Evolutionary conservation across 2,329 filamentous ascomycete genomes (phyloP).

Genomic region (Leptographium procerum): DNA sequence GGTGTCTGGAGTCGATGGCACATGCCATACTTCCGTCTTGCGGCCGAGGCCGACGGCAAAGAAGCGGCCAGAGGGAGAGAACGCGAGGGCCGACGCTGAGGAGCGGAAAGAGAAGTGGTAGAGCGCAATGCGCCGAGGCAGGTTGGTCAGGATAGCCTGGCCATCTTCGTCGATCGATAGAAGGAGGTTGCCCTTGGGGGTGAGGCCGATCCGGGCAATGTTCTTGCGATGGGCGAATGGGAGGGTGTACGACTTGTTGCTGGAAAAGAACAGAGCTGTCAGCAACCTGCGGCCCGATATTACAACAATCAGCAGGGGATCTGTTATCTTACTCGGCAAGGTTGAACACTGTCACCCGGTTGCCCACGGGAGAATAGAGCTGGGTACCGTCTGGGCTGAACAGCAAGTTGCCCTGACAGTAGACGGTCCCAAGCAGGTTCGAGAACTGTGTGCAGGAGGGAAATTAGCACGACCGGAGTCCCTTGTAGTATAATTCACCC

Average conservation of each 20-base stretch:
- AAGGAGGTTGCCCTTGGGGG: conserved; percentile 81
- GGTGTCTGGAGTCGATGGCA: conserved; percentile 76
- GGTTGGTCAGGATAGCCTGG: conserved; percentile 83
- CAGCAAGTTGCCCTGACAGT: conserved; percentile 92
- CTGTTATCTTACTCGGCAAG: conserved; percentile 66
- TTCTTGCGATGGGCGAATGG: conserved; percentile 91
- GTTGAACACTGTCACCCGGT: conserved; percentile 91
- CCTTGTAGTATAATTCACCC: neutral
- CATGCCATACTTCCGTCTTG: conserved; percentile 90
- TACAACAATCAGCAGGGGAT: too few species aligned
- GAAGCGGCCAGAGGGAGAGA: conserved; percentile 81
- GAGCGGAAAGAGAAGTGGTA: conserved; percentile 93
- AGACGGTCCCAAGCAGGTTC: conserved; percentile 95
- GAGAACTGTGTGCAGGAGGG: conserved; percentile 57
- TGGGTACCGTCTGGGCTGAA: conserved; percentile 95
- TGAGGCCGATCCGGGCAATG: conserved; percentile 77
- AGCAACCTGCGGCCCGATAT: too few species aligned
- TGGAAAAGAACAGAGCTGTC: conserved; percentile 29
- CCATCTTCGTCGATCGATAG: conserved; percentile 92
- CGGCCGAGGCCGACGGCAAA: conserved; percentile 84
- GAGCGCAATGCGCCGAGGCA: conserved; percentile 72
- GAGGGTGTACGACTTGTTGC: conserved; percentile 78
- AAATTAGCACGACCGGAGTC: neutral
- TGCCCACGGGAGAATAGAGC: conserved; percentile 91
- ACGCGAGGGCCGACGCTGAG: conserved; percentile 72